Percentiles rank a stretch among this genome's conserved stretches.
phyloP scores from a whole-genome alignment of 305 asterid species.

The Caryopteris hybrid region DNA sequence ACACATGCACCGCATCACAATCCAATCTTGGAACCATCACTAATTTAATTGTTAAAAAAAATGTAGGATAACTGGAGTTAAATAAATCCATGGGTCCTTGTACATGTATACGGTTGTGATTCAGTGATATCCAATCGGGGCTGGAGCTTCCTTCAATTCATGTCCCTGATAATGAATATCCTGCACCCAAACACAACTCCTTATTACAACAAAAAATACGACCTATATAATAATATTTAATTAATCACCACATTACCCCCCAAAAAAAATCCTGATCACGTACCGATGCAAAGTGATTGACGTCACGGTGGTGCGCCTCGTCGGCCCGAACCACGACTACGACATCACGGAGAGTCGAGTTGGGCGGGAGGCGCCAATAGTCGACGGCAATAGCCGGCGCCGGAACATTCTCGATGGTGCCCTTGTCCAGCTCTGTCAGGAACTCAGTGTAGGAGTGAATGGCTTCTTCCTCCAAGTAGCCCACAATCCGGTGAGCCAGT shows the following conservation, averaged over 20 bases:
- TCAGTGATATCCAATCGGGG: constrained; percentile 74
- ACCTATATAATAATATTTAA: too few species aligned
- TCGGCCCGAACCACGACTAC: constrained; percentile 70
- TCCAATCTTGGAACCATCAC: too few species aligned
- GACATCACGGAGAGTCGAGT: constrained; percentile 70
- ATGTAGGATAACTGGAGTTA: too few species aligned
- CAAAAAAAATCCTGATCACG: neutral
- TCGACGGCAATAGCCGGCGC: constrained; percentile 80
- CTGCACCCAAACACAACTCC: constrained; percentile 36
- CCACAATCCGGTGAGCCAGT: constrained; percentile 62
- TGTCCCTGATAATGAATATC: constrained; percentile 67
- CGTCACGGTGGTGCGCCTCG: constrained; percentile 93
- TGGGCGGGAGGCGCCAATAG: constrained; percentile 58
- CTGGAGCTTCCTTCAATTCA: constrained; percentile 60
- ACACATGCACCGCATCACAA: too few species aligned
- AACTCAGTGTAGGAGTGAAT: constrained; percentile 68
- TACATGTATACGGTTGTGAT: too few species aligned
- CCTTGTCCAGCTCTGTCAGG: constrained; percentile 67
- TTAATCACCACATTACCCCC: too few species aligned
- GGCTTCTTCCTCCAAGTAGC: constrained; percentile 75
- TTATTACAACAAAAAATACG: constrained; percentile 1
- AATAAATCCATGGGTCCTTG: too few species aligned
- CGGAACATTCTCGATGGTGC: constrained; percentile 48
- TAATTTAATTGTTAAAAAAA: too few species aligned
- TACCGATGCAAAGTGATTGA: constrained; percentile 85